These are phyloP conservation scores for Glaciozyma martinii DNA, from an alignment of 768 basidiomycete genomes.

Conservation along the genomic window DNA sequence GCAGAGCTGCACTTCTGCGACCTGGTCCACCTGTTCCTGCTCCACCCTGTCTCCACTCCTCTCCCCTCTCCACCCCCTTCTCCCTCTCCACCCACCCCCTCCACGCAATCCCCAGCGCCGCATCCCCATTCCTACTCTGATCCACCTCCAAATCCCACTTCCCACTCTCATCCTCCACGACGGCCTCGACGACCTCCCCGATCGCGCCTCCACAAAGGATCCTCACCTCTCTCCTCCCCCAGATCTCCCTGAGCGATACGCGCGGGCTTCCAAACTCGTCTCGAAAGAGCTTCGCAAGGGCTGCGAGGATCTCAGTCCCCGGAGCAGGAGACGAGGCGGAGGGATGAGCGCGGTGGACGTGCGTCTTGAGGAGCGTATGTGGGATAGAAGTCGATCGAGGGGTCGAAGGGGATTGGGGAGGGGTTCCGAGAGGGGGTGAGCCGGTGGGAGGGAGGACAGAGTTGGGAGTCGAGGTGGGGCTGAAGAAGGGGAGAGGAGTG, in stretches of 20 bases:
- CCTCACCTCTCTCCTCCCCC: not conserved
- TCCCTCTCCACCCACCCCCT: not conserved
- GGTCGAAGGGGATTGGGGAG: not conserved
- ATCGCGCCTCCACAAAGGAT: not conserved
- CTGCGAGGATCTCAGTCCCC: not conserved
- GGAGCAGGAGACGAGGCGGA: not conserved
- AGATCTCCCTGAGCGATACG: not conserved
- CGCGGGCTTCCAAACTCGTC: not conserved
- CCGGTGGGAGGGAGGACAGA: not conserved
- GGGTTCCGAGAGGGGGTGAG: not conserved
- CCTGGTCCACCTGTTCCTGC: too few species aligned
- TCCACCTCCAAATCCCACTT: not conserved
- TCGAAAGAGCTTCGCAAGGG: not conserved
- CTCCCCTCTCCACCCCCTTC: not conserved
- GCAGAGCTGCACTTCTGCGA: not conserved
- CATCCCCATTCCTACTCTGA: not conserved
- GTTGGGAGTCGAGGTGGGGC: not conserved
- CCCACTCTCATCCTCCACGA: not conserved
- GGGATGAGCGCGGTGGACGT: not conserved
- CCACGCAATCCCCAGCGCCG: not conserved
- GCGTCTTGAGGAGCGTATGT: constrained; percentile 5
- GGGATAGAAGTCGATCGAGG: not conserved
- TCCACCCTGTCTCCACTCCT: not conserved
- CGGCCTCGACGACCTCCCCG: not conserved
- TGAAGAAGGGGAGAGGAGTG: constrained; percentile 30